A percentile compares a stretch with the other conserved stretches of the same genome.
These are phyloP conservation scores for Adansonia rubrostipa DNA, from an alignment of 441 rosid species.

Conservation along the genomic window DNA sequence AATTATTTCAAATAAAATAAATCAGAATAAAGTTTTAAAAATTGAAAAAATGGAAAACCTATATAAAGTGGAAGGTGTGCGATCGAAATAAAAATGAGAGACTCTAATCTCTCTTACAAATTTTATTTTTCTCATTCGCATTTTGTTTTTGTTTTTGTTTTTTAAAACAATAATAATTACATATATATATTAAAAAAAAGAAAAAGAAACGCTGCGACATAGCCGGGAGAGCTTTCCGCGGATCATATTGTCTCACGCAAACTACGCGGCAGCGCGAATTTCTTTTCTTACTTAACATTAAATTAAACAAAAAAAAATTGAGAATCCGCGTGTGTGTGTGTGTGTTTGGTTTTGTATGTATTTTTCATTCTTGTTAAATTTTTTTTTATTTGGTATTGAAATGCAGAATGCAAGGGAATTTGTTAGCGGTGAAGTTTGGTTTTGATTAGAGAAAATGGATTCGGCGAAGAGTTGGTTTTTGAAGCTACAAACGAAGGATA, in stretches of 20 bases:
- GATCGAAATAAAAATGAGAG: constrained; percentile 24
- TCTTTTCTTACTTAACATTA: constrained; percentile 25
- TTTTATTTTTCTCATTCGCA: not conserved
- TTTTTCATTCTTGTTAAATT: constrained; percentile 1
- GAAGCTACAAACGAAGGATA: constrained; percentile 85
- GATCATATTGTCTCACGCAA: constrained; percentile 35
- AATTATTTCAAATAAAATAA: not conserved
- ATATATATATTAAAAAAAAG: too few relatives aligned
- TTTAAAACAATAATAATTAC: not conserved
- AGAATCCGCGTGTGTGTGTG: not conserved
- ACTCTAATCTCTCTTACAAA: not conserved
- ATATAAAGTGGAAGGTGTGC: constrained; percentile 15
- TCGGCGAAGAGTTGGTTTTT: constrained; percentile 91
- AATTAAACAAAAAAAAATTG: not conserved
- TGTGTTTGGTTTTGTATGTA: not conserved
- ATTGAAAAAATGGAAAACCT: not conserved
- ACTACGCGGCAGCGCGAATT: constrained; percentile 53
- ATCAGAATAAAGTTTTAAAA: not conserved
- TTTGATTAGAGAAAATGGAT: constrained; percentile 55
- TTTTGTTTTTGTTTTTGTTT: not conserved
- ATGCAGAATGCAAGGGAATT: constrained; percentile 26
- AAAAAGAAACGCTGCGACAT: not conserved
- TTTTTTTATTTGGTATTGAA: constrained; percentile 3
- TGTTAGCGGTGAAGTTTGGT: constrained; percentile 25
- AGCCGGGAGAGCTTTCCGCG: constrained; percentile 22